Percentiles rank a stretch among this genome's conserved stretches.
Evolutionary conservation across 108 stramenopile genomes (phyloP).

Genomic region (Cyclotella atomus): DNA sequence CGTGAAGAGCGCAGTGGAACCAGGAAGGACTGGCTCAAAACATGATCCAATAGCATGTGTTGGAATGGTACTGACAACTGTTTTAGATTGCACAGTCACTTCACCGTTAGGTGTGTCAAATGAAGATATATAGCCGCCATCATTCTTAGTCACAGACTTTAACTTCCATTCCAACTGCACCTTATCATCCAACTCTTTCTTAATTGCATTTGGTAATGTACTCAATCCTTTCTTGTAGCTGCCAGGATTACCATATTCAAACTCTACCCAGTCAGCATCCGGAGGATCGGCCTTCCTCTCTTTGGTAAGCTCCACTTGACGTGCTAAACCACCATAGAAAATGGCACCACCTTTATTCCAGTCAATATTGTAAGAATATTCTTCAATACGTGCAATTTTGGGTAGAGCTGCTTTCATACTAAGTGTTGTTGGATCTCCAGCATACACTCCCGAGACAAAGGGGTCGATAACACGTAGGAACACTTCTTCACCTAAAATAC

Average conservation of each 20-base stretch:
- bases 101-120: slow-evolving; percentile 80
- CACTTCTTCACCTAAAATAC: slow-evolving; percentile 91
- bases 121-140: slow-evolving; percentile 65
- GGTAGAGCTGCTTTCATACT: slow-evolving; percentile 91
- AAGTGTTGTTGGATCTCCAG: slow-evolving; percentile 93
- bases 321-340: slow-evolving; percentile 83
- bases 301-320: slow-evolving; percentile 79
- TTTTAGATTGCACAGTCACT: slow-evolving; percentile 62
- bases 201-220: slow-evolving; percentile 85
- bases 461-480: slow-evolving; percentile 94
- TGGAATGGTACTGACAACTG: slow-evolving; percentile 84
- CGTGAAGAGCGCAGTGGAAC: slow-evolving; percentile 74
- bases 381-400: slow-evolving; percentile 88
- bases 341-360: slow-evolving; percentile 88
- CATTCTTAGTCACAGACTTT: slow-evolving; percentile 47
- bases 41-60: slow-evolving; percentile 67
- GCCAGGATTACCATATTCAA: slow-evolving; percentile 89
- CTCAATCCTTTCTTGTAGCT: slow-evolving; percentile 83
- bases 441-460: slow-evolving; percentile 96
- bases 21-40: slow-evolving; percentile 75
- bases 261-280: slow-evolving; percentile 75
- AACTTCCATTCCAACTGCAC: slow-evolving; percentile 79
- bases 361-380: slow-evolving; percentile 68
- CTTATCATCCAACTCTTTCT: slow-evolving; percentile 63
- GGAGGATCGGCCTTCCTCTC: slow-evolving; percentile 84